Evolutionary conservation across 805 yeast genomes (phyloP), one percentile per base, ranked within the genome.

Genomic region (Teunomyces lycoperdinae): DNA sequence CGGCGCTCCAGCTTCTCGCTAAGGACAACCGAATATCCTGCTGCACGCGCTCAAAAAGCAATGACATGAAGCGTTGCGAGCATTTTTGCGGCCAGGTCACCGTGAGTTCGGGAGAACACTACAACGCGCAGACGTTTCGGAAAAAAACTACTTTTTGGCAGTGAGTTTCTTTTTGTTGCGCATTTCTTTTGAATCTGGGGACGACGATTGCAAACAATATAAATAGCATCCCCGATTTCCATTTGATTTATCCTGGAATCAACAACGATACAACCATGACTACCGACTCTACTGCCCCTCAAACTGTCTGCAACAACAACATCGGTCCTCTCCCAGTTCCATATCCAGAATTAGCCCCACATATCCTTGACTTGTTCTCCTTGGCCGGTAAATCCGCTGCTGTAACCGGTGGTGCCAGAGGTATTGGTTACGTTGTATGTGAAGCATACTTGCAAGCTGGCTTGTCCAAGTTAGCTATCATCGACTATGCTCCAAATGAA

Each of bases 391-490:
- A 70, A 58, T 49, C 63, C 24, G 73, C 73, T 26, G 64, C 60
- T 27, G 53, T 70, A 41, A 70, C 74, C 27, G 74, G 74, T 27
- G 73, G 72, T 36, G 63, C 66, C 35, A 61, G 73, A 55, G 74
- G 73, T 44, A 68, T 70, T 43, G 74, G 74, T 16, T 63, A 52
- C 41, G 67, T 58, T 11, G 63, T 69, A 33, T 57, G 65, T 31
- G 74, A 69, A 52, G 68, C 69, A 6, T 69, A 64, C 58, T 63
- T 66, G 40, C 73, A 69, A 58, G 73, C 74, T 9, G 70, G 71
- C 8, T 43, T 61, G 17, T 45, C 58, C 42, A 61, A 66, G 53
- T 66, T 73, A 51, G 74, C 75, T 31, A 68, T 73, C 50, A 58
- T 73, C 49, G 78, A 73, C 53, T 71, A 69, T 55, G 58, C 71